These are phyloP conservation scores for Basidiobolus meristosporus DNA, from an alignment of 371 early-diverging fungal species.

Conservation along the genomic window DNA sequence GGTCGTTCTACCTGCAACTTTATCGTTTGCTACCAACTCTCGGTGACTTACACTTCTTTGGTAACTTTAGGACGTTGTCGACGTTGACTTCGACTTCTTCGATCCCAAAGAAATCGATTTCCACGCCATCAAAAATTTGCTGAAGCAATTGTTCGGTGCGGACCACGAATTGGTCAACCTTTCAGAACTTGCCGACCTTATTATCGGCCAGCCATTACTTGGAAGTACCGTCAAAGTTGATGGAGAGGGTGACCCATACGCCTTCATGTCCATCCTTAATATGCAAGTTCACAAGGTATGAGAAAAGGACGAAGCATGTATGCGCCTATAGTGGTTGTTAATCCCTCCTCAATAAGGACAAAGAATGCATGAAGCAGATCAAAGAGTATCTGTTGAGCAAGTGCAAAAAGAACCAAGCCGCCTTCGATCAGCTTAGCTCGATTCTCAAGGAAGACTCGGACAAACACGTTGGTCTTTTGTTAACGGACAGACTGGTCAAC, in stretches of 20 bases:
- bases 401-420: neutral
- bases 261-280: slow-evolving; percentile 63
- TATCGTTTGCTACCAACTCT: no score
- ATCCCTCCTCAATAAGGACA: slow-evolving; percentile 17
- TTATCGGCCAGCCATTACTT: slow-evolving; percentile 59
- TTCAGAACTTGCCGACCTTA: slow-evolving; percentile 63
- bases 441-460: no score
- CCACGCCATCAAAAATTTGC: slow-evolving; percentile 75
- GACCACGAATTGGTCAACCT: slow-evolving; percentile 56
- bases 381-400: slow-evolving; percentile 15
- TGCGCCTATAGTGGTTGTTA: slow-evolving; percentile 1
- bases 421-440: no score
- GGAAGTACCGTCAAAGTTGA: slow-evolving; percentile 85
- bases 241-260: slow-evolving; percentile 87
- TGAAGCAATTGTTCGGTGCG: slow-evolving; percentile 54
- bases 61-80: slow-evolving; percentile 22
- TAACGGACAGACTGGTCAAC: slow-evolving; percentile 87
- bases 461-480: slow-evolving; percentile 9
- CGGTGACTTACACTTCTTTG: no score
- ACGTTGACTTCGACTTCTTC: slow-evolving; percentile 92
- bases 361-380: slow-evolving; percentile 26
- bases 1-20: no score
- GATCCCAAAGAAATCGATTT: slow-evolving; percentile 76
- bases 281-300: slow-evolving; percentile 33
- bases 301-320: slow-evolving; percentile 1